These are phyloP conservation scores for Hypoxylon sp. DNA, from an alignment of 2,329 filamentous ascomycete genomes.

Conservation along the genomic window DNA sequence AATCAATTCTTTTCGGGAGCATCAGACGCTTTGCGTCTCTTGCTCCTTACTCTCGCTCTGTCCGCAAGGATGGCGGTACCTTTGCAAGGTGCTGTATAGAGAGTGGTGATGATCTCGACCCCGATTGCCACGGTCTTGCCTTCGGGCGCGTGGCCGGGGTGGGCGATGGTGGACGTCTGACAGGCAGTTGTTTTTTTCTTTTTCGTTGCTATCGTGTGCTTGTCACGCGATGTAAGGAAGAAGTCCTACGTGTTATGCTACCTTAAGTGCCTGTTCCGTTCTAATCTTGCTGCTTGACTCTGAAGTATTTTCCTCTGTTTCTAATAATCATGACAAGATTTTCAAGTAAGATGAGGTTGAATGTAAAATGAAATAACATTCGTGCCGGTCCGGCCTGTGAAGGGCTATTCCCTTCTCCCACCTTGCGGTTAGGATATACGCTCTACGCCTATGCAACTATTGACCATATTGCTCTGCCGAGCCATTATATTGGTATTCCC, in stretches of 20 bases:
- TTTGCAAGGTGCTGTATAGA: constrained; percentile 75
- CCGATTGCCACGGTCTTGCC: constrained; percentile 74
- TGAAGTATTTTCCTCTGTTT: no score
- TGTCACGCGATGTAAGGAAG: constrained; percentile 67
- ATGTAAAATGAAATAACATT: constrained; percentile 36
- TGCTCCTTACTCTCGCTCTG: constrained; percentile 67
- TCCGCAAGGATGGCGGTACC: constrained; percentile 74
- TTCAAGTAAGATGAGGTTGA: no score
- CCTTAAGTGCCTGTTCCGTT: not conserved
- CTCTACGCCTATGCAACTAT: constrained; percentile 29
- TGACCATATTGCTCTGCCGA: constrained; percentile 26
- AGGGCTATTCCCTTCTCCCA: constrained; percentile 15
- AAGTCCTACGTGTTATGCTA: not conserved
- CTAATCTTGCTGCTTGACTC: not conserved
- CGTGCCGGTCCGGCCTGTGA: constrained; percentile 32
- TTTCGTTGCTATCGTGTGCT: constrained; percentile 70
- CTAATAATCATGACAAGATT: no score
- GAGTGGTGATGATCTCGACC: constrained; percentile 96
- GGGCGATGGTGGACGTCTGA: constrained; percentile 93
- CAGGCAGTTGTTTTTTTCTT: constrained; percentile 70
- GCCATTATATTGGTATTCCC: constrained; percentile 30
- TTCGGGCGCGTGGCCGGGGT: constrained; percentile 83
- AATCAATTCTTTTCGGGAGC: constrained; percentile 57
- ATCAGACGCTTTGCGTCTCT: constrained; percentile 55
- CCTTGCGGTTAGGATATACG: constrained; percentile 33